Percentiles rank a stretch among this genome's conserved stretches.
Evolutionary conservation across 352 stramenopile species (phyloP).

Genomic region (Phytopythium chamaehyphon): DNA sequence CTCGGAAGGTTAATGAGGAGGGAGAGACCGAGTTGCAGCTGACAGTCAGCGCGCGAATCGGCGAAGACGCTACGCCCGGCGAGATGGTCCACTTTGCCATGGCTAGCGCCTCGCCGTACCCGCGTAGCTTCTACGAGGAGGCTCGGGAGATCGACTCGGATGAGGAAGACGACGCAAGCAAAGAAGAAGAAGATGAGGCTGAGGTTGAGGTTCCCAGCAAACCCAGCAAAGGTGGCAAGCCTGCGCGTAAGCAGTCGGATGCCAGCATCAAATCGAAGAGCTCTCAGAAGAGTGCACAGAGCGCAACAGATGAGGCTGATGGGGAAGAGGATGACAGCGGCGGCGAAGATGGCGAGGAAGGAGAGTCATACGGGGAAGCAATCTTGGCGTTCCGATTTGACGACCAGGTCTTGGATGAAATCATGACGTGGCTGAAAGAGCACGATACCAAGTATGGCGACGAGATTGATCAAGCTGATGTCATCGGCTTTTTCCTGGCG

Average conservation of each 20-base stretch:
- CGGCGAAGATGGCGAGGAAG: conserved; percentile 12
- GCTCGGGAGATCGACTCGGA: conserved; percentile 31
- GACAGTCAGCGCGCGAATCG: conserved; percentile 33
- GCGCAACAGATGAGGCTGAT: conserved; percentile 6
- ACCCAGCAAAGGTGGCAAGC: not conserved
- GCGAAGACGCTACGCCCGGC: conserved; percentile 27
- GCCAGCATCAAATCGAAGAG: conserved; percentile 9
- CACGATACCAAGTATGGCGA: conserved; percentile 46
- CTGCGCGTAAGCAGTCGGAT: not conserved
- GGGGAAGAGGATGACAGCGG: conserved; percentile 10
- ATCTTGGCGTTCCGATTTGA: conserved; percentile 56
- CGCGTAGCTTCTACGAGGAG: conserved; percentile 73
- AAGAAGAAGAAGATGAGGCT: conserved; percentile 20
- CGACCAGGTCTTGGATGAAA: conserved; percentile 39
- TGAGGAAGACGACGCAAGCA: conserved; percentile 18
- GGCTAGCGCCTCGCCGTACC: conserved; percentile 46
- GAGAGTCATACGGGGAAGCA: conserved; percentile 46
- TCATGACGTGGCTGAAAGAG: conserved; percentile 45
- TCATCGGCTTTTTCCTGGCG: conserved; percentile 67
- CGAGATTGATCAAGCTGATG: conserved; percentile 50
- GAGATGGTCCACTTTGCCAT: conserved; percentile 64
- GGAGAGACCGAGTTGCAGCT: conserved; percentile 46
- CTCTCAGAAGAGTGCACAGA: conserved; percentile 9
- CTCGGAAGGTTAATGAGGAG: conserved; percentile 22
- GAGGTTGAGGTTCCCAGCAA: conserved; percentile 12